Evolutionary conservation across 2,329 filamentous ascomycete species (phyloP).

Genomic region (Chlorencoelia australis): DNA sequence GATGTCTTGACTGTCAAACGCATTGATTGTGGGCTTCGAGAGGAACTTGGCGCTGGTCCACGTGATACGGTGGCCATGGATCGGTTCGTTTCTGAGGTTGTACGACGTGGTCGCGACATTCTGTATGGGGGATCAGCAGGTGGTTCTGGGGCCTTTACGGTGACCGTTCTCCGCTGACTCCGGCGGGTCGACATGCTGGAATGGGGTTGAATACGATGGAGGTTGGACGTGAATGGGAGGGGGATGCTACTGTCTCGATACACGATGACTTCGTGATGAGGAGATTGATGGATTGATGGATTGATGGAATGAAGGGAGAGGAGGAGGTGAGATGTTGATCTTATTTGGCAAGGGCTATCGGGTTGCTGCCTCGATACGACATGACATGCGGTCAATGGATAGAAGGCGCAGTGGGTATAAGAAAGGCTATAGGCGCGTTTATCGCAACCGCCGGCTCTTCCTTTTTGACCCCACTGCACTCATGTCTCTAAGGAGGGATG

Average conservation of each 20-base stretch:
- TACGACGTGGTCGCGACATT: constrained; percentile 22
- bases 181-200: constrained; percentile 22
- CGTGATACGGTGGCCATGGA: constrained; percentile 24
- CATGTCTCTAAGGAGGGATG: too few species aligned
- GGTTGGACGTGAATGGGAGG: constrained; percentile 1
- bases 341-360: constrained; percentile 13
- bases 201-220: constrained; percentile 5
- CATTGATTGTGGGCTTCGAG: constrained; percentile 21
- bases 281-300: constrained; percentile 4
- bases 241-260: constrained; percentile 4
- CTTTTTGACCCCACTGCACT: too few species aligned
- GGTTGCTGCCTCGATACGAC: constrained; percentile 18
- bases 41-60: constrained; percentile 17
- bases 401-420: constrained; percentile 9
- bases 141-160: constrained; percentile 20
- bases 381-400: constrained; percentile 7
- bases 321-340: constrained; percentile 7
- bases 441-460: too few species aligned
- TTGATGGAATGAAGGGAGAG: constrained; percentile 1
- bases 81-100: constrained; percentile 16
- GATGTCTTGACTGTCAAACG: constrained; percentile 28
- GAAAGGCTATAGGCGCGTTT: too few species aligned
- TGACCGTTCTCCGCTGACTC: constrained; percentile 23
- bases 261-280: constrained; percentile 1
- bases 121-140: constrained; percentile 20